These are phyloP conservation scores for Candolleomyces efflorescens DNA, from an alignment of 768 basidiomycete species.

Conservation along the genomic window DNA sequence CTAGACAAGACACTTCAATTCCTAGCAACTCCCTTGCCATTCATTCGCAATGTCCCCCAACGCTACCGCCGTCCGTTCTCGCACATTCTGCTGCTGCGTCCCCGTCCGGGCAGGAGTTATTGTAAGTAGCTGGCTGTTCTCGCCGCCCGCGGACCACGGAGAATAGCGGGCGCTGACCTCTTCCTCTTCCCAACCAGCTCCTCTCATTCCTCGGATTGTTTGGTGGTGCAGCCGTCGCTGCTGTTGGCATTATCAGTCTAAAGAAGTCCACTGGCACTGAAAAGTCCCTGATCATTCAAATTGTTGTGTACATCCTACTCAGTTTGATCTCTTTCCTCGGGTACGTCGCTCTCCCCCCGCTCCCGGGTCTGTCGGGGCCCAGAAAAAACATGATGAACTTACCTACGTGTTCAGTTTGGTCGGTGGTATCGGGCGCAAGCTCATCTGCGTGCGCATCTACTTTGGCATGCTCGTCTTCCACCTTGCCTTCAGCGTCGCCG, in stretches of 20 bases:
- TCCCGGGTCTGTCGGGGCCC: background rate
- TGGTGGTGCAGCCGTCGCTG: constrained; percentile 37
- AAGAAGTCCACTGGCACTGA: constrained; percentile 32
- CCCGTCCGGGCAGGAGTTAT: constrained; percentile 46
- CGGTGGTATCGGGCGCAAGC: constrained; percentile 37
- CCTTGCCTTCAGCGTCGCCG: constrained; percentile 40
- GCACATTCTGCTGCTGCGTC: constrained; percentile 49
- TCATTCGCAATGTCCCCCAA: constrained; percentile 3
- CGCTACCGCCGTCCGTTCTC: constrained; percentile 29
- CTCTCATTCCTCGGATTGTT: constrained; percentile 41
- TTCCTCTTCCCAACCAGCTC: constrained; percentile 21
- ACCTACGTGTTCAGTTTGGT: constrained; percentile 27
- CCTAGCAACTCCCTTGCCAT: constrained; percentile 5
- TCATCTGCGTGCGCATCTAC: constrained; percentile 38
- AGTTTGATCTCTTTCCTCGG: constrained; percentile 42
- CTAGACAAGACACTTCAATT: constrained; percentile 14
- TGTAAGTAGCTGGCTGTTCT: constrained; percentile 23
- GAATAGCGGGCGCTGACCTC: background rate
- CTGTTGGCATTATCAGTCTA: constrained; percentile 33
- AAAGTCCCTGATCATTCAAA: constrained; percentile 36
- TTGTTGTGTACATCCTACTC: constrained; percentile 37
- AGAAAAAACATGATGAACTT: background rate
- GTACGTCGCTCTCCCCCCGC: constrained; percentile 21
- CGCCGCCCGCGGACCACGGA: background rate
- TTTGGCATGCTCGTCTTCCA: constrained; percentile 38